Conservation (phyloP, 2,329 filamentous ascomycete genomes). For the Beauveria sp. region DNA sequence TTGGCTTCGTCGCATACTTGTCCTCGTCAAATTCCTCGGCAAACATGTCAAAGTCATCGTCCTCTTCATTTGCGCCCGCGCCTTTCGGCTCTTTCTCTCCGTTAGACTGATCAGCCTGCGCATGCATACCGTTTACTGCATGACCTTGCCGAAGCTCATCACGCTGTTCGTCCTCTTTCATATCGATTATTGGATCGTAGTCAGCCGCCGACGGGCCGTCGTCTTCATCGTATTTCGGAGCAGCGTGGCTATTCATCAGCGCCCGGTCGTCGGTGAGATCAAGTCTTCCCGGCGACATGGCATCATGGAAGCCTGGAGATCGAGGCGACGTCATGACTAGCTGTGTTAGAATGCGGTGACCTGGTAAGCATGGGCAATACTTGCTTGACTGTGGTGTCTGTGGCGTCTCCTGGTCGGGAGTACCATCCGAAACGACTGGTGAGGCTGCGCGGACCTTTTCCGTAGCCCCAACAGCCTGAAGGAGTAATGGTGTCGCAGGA, state of each 20-base stretch:
- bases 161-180: slow-evolving; percentile 72
- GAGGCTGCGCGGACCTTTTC: slow-evolving; percentile 47
- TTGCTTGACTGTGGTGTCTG: slow-evolving; percentile 42
- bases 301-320: slow-evolving; percentile 39
- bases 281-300: slow-evolving; percentile 50
- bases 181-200: slow-evolving; percentile 83
- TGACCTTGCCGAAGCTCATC: slow-evolving; percentile 58
- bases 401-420: slow-evolving; percentile 30
- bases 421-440: slow-evolving; percentile 34
- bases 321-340: slow-evolving; percentile 34
- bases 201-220: slow-evolving; percentile 87
- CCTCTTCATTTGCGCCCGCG: slow-evolving; percentile 47
- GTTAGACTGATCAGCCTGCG: slow-evolving; percentile 23
- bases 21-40: slow-evolving; percentile 69
- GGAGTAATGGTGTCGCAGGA: slow-evolving; percentile 63
- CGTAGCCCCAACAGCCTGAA: slow-evolving; percentile 63
- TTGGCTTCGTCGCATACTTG: slow-evolving; percentile 50
- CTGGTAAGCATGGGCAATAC: slow-evolving; percentile 12
- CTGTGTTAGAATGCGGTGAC: slow-evolving; percentile 16
- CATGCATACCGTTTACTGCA: slow-evolving; percentile 41
- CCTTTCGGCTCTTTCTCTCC: slow-evolving; percentile 23
- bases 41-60: slow-evolving; percentile 82
- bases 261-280: slow-evolving; percentile 60
- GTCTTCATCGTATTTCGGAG: slow-evolving; percentile 35
- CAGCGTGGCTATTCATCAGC: slow-evolving; percentile 53